Evolutionary conservation across 2,329 filamentous ascomycete species (phyloP), one percentile per base, ranked within the genome.

Genomic region (Cadophora sp.): DNA sequence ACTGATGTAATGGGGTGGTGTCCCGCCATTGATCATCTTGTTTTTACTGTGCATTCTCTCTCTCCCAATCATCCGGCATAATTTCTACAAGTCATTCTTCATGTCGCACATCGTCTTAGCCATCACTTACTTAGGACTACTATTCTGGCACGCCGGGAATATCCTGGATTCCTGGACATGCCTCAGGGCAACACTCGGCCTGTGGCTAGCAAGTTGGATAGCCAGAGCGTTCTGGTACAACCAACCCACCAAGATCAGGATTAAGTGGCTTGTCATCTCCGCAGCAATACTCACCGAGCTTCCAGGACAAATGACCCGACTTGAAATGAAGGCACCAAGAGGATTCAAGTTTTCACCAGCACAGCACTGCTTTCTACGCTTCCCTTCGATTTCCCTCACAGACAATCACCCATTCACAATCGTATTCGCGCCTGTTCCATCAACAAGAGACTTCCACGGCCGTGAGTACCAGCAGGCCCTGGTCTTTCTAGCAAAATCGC

Each of bases 61-160:
- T 1, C 78, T 91, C 2, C 85, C 86, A 1, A 80, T 85, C 12
- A 76, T 91, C 6, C 70, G 71, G 29, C 34, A 59, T 16, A 34
- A 48, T 24, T 55, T 65, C 46, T 91, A 91, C 74, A 89, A 91
- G 73, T 77, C 89, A 2, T 91, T 91, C 71, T 83, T 89, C n/a
- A 79, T 84, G 19, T 75, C 88, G 16, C 89, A 91, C 73, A 84
- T 89, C 1, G 86, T 88, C 0, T 82, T 87, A 6, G 83, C 88
- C 0, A 84, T 89, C 26, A 79, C 88, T 2, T 89, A 88, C 72
- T 78, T 91, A 19, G 88, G 81, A 1, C 85, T 89, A 81, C 80
- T 91, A 62, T 90, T 91, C 77, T 91, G 89, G 89, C 89, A 91
- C 76, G 89, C 86, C 76, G 83, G 86, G 76, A 89, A 91, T 74